These are phyloP conservation scores for Dendrobium catenatum DNA, from an alignment of 106 monocot genomes.

Conservation along the genomic window DNA sequence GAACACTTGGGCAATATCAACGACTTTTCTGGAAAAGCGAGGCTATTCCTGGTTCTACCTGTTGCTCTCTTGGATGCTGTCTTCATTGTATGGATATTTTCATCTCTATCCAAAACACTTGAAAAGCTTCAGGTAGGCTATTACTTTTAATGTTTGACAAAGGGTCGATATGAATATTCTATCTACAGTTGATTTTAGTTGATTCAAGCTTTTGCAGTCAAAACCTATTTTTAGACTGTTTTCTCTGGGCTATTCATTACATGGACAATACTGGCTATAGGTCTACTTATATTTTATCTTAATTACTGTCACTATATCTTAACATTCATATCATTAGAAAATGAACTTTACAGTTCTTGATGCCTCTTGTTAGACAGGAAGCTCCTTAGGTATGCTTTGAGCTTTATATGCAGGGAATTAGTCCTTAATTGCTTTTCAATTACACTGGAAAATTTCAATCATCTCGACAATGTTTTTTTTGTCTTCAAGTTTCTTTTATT, in stretches of 20 bases:
- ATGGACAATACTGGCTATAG: not conserved
- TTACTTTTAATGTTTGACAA: constrained; percentile 2
- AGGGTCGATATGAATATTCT: not conserved
- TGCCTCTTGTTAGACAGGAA: not conserved
- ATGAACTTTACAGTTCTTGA: not conserved
- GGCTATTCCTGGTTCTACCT: constrained; percentile 80
- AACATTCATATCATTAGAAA: not conserved
- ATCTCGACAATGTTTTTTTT: not conserved
- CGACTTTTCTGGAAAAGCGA: constrained; percentile 92
- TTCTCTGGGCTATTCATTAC: not conserved
- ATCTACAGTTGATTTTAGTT: not conserved
- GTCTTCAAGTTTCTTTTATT: not conserved
- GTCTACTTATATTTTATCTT: not conserved
- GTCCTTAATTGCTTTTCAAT: not conserved
- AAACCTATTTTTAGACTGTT: not conserved
- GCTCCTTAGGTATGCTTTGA: not conserved
- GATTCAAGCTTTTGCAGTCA: not conserved
- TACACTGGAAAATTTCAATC: no score
- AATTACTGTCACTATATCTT: not conserved
- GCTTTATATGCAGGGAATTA: not conserved
- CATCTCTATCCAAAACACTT: constrained; percentile 83
- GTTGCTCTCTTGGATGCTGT: constrained; percentile 85
- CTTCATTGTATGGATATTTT: constrained; percentile 98
- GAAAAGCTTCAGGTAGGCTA: constrained; percentile 91
- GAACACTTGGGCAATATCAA: constrained; percentile 97